Evolutionary conservation across 2,329 filamentous ascomycete genomes (phyloP).

Genomic region (Monosporascus cannonballus): DNA sequence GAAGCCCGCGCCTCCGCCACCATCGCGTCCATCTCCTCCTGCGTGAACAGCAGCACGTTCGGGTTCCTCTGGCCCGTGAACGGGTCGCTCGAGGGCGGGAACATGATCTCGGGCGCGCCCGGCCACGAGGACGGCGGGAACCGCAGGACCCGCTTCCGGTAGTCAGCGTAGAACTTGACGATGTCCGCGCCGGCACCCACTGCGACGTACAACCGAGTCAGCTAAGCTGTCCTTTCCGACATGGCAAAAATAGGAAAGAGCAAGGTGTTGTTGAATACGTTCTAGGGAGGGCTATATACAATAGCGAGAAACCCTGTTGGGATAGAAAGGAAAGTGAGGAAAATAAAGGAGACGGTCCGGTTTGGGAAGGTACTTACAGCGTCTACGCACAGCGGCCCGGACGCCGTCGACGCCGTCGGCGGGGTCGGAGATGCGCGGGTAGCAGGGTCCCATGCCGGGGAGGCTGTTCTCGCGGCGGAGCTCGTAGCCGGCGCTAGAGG

Average conservation of each 20-base stretch:
- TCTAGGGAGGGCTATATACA: neutral
- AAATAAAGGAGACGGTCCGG: neutral
- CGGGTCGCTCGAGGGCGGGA: slow-evolving; percentile 26
- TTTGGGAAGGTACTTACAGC: slow-evolving; percentile 10
- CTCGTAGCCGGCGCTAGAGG: slow-evolving; percentile 44
- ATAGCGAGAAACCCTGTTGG: neutral
- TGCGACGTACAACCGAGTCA: neutral
- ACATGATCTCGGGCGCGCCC: slow-evolving; percentile 23
- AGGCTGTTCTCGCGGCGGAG: slow-evolving; percentile 38
- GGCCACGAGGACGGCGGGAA: slow-evolving; percentile 28
- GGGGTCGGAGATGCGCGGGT: slow-evolving; percentile 34
- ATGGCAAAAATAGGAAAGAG: too few species aligned
- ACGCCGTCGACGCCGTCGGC: slow-evolving; percentile 43
- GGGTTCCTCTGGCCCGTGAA: slow-evolving; percentile 28
- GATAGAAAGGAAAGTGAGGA: neutral
- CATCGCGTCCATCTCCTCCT: slow-evolving; percentile 44
- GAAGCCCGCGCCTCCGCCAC: slow-evolving; percentile 39
- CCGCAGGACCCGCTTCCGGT: slow-evolving; percentile 36
- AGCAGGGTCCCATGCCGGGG: slow-evolving; percentile 20
- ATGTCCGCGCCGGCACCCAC: slow-evolving; percentile 43
- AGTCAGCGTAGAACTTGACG: slow-evolving; percentile 47
- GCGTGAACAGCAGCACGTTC: slow-evolving; percentile 37
- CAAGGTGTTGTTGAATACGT: neutral
- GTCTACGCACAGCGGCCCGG: slow-evolving; percentile 37
- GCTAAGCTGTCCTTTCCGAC: too few species aligned